Base-by-base conservation (phyloP, 495 filamentous ascomycete genomes). In the Hyaloscypha finlandica region DNA sequence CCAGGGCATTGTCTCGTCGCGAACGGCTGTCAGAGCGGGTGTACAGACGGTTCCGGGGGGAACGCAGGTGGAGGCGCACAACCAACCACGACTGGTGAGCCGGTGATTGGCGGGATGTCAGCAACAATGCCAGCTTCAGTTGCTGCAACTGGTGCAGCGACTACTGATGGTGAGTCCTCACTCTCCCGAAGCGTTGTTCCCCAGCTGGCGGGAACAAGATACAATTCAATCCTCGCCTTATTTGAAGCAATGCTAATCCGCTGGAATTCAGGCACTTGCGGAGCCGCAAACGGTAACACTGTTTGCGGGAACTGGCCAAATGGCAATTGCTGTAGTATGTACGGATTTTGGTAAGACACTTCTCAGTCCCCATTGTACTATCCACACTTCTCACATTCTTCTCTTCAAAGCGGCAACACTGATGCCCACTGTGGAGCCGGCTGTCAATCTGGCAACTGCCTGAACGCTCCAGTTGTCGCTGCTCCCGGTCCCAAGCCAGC, bases 281-380 rank as follows among this genome's bases (percentile, higher is more conserved):
- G 83, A 61, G 72, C 74, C 22, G 71, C 66, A 20, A 81, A 82
- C 68, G 77, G 76, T 29, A 76, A 75, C 20, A 80, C 77, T 14
- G 68, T 81, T 11, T 85, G 83, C 66, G 81, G 83, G 11, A 70
- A 81, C 61, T 85, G 81, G 82, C 67, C 71, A 14, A 75, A 79
- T 51, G 83, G 83, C 32, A 68, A 74, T 66, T 85, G 83, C 69
- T 85, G 83, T 68, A 82, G 79, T 29, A 76, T 80, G 76, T 85
- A 83, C 70, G 82, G 82, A 39, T 72, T 68, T 48, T 66, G 70
- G 70, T 73, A 70, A 69, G 58, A 48, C 12, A 3, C 12, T 16
- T 25, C n/a, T 30, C 37, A 25, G 25, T n/a, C 29, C 29, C 8
- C 32, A 25, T 29, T 22, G 30, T 58, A 58, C 25, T 11, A 16